phyloP scores from a whole-genome alignment of 2,329 filamentous ascomycete species.

The Cladophialophora exuberans region DNA sequence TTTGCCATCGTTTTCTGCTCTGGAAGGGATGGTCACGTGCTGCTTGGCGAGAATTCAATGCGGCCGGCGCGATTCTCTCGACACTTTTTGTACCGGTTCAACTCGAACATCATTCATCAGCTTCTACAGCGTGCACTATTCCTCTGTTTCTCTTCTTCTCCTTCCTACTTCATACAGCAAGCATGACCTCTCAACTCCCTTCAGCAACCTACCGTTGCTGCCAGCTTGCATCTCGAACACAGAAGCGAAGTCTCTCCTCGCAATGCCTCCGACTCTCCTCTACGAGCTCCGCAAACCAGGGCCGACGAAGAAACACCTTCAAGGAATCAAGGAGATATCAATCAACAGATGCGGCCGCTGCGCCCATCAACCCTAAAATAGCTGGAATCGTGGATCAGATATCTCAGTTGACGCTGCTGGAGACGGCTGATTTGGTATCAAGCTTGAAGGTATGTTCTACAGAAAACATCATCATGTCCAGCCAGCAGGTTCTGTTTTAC shows the following conservation, averaged over 20 bases:
- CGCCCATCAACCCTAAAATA: constrained; percentile 83
- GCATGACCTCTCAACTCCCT: constrained; percentile 22
- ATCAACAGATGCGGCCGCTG: constrained; percentile 72
- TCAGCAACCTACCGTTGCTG: constrained; percentile 27
- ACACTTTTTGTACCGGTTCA: not conserved
- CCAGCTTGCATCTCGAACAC: constrained; percentile 32
- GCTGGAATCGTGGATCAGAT: constrained; percentile 95
- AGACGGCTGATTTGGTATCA: constrained; percentile 94
- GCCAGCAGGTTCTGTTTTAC: not conserved
- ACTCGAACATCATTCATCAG: not conserved
- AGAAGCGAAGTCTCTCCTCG: constrained; percentile 33
- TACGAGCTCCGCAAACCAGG: constrained; percentile 44
- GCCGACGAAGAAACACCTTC: constrained; percentile 37
- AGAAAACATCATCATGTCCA: not conserved
- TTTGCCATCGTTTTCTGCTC: not conserved
- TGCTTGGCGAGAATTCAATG: constrained; percentile 10
- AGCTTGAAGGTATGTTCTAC: constrained; percentile 83
- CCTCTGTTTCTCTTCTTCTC: not conserved
- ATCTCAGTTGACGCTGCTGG: constrained; percentile 93
- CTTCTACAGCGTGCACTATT: not conserved
- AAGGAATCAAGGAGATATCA: constrained; percentile 74
- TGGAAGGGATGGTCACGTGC: not conserved
- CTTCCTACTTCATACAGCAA: not conserved
- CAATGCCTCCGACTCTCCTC: constrained; percentile 45
- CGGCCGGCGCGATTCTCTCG: not conserved